These are phyloP conservation scores for Trichoderma aggressivum DNA, from an alignment of 2,329 filamentous ascomycete species.

Conservation along the genomic window DNA sequence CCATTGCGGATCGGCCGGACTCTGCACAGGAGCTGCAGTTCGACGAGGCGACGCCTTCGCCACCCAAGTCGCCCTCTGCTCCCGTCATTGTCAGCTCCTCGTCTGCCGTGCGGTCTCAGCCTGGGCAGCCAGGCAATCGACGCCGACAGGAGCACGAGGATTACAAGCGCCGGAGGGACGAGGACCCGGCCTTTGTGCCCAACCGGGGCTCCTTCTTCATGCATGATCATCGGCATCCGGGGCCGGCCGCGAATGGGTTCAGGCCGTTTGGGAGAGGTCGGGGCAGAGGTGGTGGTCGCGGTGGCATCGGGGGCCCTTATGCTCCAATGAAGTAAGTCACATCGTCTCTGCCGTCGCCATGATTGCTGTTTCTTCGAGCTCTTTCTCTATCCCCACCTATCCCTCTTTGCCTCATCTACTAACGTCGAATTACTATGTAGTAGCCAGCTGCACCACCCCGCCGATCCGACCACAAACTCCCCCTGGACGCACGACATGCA, in stretches of 20 bases:
- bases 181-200: conserved; percentile 89
- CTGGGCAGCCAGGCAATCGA: conserved; percentile 62
- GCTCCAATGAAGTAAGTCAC: conserved; percentile 61
- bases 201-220: conserved; percentile 95
- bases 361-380: background rate
- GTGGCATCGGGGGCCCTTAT: conserved; percentile 56
- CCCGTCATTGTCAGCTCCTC: conserved; percentile 56
- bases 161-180: conserved; percentile 81
- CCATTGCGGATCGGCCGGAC: conserved; percentile 41
- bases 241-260: conserved; percentile 74
- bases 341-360: background rate
- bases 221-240: conserved; percentile 83
- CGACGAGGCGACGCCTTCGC: conserved; percentile 41
- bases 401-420: conserved; percentile 21
- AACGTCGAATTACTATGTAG: conserved; percentile 20
- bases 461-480: conserved; percentile 64
- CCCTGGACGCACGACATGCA: conserved; percentile 96
- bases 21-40: conserved; percentile 46
- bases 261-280: conserved; percentile 65
- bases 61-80: conserved; percentile 41
- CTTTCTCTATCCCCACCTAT: background rate
- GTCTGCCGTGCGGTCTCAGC: conserved; percentile 42
- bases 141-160: conserved; percentile 86
- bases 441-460: conserved; percentile 42
- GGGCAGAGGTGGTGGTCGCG: conserved; percentile 58